Base-by-base conservation (phyloP, 495 filamentous ascomycete genomes). In the Penicillium daleae region DNA sequence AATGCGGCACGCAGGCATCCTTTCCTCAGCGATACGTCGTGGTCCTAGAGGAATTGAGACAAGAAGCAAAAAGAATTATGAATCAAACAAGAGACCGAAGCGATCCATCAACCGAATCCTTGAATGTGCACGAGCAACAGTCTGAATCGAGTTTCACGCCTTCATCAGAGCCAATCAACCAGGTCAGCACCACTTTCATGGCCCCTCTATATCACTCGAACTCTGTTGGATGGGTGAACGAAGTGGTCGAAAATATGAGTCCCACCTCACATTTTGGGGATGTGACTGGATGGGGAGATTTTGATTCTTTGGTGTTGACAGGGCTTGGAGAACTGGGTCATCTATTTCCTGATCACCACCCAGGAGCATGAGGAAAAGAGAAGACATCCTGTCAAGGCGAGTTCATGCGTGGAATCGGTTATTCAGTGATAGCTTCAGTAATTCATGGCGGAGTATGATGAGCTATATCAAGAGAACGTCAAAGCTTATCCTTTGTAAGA, bases 261-360 rank as follows among this genome's bases (percentile, higher is more conserved):
- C 61, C 63, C 0, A 31, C 53, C n/a, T 61, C 61, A 0, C 67
- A 63, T 39, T 50, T 63, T 56, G 58, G 59, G 17, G 63, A 67
- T 29, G 29, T 70, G 21, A 52, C 66, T 44, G 59, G 60, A 42
- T 68, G 63, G 63, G 74, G 76, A 48, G 74, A 67, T 9, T 66
- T 68, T 39, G 74, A 76, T 60, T 74, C 68, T 6, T 35, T 74
- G 13, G 60, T 51, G 33, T 15, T 66, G 19, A 56, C 56, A 0
- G 59, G 56, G 1, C 17, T 59, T 2, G 59, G 64, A 15, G 64
- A 53, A 3, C 32, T 21, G 0, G 21, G 42, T 15, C 19, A 46
- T 13, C 10, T 46, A 1, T 46, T 46, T 9, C n/a, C 42, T 12
- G 42, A 46, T 22, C 9, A 24, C 19, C 9, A 42, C 9, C 8